phyloP scores from a whole-genome alignment of 129 eudicot genomes.

The Artemisia argyi region DNA sequence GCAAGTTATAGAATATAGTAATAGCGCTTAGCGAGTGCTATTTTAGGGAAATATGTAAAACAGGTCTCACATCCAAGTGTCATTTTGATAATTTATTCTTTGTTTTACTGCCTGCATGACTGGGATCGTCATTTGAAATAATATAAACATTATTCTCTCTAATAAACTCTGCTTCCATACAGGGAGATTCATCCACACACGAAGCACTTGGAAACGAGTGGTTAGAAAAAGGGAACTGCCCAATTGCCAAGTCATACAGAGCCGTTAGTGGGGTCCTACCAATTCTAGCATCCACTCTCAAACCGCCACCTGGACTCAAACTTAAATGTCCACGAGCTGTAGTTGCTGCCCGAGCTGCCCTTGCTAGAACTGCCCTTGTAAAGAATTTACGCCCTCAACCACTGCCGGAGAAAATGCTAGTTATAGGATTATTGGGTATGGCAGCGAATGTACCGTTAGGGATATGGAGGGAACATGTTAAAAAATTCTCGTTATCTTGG shows the following conservation, averaged over 20 bases:
- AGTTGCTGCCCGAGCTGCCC: slow-evolving; percentile 87
- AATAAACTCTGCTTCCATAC: slow-evolving; percentile 10
- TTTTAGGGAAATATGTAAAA: no score
- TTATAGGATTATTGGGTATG: slow-evolving; percentile 68
- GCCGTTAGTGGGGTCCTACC: slow-evolving; percentile 72
- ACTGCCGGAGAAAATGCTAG: slow-evolving; percentile 66
- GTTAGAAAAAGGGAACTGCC: slow-evolving; percentile 76
- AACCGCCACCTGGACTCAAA: slow-evolving; percentile 75
- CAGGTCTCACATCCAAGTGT: no score
- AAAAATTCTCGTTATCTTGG: slow-evolving; percentile 76
- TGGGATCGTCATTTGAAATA: no score
- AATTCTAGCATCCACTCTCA: slow-evolving; percentile 60
- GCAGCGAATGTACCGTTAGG: slow-evolving; percentile 78
- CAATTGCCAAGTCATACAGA: slow-evolving; percentile 82
- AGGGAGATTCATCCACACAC: slow-evolving; percentile 51
- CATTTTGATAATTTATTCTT: no score
- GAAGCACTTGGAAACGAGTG: slow-evolving; percentile 73
- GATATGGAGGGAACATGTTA: slow-evolving; percentile 80
- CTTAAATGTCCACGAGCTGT: slow-evolving; percentile 73
- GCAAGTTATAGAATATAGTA: no score
- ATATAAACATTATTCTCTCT: neutral
- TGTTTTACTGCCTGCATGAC: no score
- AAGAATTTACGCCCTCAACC: slow-evolving; percentile 78
- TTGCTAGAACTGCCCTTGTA: slow-evolving; percentile 67
- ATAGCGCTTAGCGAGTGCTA: no score